These are phyloP conservation scores for Cadophora luteo-olivacea DNA, from an alignment of 2,329 filamentous ascomycete genomes.

Conservation along the genomic window DNA sequence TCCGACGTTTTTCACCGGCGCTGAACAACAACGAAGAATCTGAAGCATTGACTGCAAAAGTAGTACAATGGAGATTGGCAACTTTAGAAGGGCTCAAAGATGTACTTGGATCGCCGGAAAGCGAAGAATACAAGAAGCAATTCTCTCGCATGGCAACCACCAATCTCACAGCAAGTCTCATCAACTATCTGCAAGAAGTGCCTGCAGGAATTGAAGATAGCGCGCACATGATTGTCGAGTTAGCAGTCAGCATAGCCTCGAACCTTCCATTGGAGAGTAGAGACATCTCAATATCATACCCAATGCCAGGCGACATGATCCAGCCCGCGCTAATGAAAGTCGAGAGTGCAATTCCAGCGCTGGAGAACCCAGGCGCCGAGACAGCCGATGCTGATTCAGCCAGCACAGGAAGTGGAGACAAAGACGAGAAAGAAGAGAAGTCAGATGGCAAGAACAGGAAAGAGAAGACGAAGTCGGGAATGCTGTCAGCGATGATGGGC, in stretches of 20 bases:
- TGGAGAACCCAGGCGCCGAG: conserved; percentile 52
- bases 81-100: conserved; percentile 90
- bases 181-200: conserved; percentile 75
- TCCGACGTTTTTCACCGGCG: conserved; percentile 77
- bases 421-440: conserved; percentile 42
- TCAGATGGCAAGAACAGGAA: conserved; percentile 39
- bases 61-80: conserved; percentile 91
- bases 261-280: conserved; percentile 91
- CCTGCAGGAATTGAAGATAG: conserved; percentile 85
- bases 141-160: conserved; percentile 75
- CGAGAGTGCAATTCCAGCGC: conserved; percentile 69
- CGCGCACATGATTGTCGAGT: conserved; percentile 89
- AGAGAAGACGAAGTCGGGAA: conserved; percentile 45
- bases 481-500: conserved; percentile 47
- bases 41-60: conserved; percentile 84
- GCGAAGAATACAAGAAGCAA: conserved; percentile 68
- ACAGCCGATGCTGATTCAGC: conserved; percentile 40
- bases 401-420: conserved; percentile 42
- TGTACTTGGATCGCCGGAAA: conserved; percentile 68
- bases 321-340: conserved; percentile 82
- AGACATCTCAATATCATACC: conserved; percentile 88
- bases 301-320: conserved; percentile 76
- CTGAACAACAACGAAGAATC: conserved; percentile 84
- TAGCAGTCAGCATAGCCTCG: conserved; percentile 83
- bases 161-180: conserved; percentile 72